phyloP scores from a whole-genome alignment of 306 rosid species.

The Casuarina equisetifolia region DNA sequence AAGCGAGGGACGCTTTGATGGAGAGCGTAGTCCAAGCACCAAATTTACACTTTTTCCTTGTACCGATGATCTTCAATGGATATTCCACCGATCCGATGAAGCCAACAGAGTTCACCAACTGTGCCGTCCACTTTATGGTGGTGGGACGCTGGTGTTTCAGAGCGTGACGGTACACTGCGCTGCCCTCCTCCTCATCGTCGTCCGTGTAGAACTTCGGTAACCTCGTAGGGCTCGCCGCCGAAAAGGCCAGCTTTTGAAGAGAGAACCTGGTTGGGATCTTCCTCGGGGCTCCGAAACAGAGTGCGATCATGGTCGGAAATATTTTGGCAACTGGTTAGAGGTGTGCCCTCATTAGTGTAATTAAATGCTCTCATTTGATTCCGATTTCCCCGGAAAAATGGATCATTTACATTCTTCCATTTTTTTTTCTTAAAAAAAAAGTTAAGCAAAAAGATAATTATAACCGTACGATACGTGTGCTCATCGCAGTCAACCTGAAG shows the following conservation, averaged over 20 bases:
- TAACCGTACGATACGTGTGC: no score
- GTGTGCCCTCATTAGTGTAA: no score
- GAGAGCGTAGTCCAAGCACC: constrained; percentile 41
- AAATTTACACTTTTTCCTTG: background rate
- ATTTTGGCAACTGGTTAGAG: no score
- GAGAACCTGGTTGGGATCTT: constrained; percentile 1
- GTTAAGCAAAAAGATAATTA: no score
- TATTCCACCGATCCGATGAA: constrained; percentile 56
- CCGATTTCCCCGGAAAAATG: no score
- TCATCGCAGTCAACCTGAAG: no score
- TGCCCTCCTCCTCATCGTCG: constrained; percentile 32
- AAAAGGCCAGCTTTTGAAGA: constrained; percentile 6
- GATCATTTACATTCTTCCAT: no score
- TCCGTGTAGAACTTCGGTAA: constrained; percentile 36
- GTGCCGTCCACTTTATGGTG: constrained; percentile 21
- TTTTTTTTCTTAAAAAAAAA: no score
- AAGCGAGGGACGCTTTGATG: constrained; percentile 33
- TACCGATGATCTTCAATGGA: constrained; percentile 18
- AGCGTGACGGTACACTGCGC: constrained; percentile 42
- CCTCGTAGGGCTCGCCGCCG: constrained; percentile 25
- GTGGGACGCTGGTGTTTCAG: constrained; percentile 59
- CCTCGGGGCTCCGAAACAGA: constrained; percentile 15
- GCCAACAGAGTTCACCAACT: constrained; percentile 42
- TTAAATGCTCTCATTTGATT: no score
- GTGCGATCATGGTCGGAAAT: constrained; percentile 30